Conservation (phyloP, 1,139 yeast species). For the Nakaseomyces delphensis region DNA sequence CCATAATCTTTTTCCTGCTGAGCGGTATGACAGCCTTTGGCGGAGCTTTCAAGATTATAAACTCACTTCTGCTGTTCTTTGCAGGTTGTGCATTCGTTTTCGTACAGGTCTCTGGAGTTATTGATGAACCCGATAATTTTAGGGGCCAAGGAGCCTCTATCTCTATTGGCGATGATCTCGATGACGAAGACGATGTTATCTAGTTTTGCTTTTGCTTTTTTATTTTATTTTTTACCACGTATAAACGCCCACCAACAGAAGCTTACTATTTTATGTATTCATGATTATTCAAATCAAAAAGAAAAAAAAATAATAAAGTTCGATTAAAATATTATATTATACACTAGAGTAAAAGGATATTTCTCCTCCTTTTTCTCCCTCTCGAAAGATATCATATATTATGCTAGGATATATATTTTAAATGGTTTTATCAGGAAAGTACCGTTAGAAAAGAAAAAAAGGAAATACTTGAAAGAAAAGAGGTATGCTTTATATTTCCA, state of each 20-base stretch:
- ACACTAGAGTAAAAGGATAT: neutral
- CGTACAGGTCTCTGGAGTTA: slow-evolving; percentile 72
- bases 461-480: neutral
- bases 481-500: slow-evolving; percentile 5
- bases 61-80: slow-evolving; percentile 46
- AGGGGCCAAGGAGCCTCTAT: slow-evolving; percentile 21
- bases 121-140: slow-evolving; percentile 36
- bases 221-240: slow-evolving; percentile 1
- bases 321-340: neutral
- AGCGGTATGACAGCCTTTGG: slow-evolving; percentile 58
- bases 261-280: neutral
- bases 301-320: neutral
- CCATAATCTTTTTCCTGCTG: slow-evolving; percentile 59
- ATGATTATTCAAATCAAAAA: neutral
- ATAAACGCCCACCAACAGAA: no score
- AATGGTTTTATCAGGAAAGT: no score
- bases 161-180: slow-evolving; percentile 22
- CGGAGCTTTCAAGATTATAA: slow-evolving; percentile 45
- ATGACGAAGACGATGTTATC: slow-evolving; percentile 20
- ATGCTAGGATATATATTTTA: slow-evolving; percentile 1
- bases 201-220: slow-evolving; percentile 8
- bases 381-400: neutral
- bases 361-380: neutral
- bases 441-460: neutral
- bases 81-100: slow-evolving; percentile 52